Base-by-base conservation (phyloP, 1,284 basidiomycete species). In the Mycocalia duriaeana region DNA sequence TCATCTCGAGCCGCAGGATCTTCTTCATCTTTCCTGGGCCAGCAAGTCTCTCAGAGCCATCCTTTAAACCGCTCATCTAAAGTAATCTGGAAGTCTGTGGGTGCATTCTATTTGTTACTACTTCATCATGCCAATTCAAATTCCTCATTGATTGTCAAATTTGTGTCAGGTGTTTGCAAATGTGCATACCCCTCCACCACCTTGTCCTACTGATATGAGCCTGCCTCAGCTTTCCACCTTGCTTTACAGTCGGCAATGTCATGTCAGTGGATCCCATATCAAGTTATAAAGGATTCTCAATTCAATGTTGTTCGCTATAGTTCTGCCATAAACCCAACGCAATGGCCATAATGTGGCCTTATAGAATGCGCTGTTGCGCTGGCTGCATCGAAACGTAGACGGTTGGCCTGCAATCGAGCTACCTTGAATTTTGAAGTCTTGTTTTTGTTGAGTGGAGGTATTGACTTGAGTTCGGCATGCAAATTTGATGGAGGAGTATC, bases 41-140 rank as follows among this genome's bases (percentile, higher is more conserved):
- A 59, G 53, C 25, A 64, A 65, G 46, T 42, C 53, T 3, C 44
- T 71, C 5, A 59, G 62, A 13, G 38, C 31, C 6, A 53, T 64
- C 9, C 52, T 68, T 19, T 46, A 62, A 51, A 50, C 53, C 53
- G 52, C 25, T 46, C 52, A 22, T 49, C 59, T 28, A 47, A 39
- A 13, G 51, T 42, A 13, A 45, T 68, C n/a, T 68, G 66, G 66
- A 58, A 54, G 47, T 42, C 49, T 13, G 61, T 61, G 43, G 14
- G 53, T 45, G 20, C 14, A n/a, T 25, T 42, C 26, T 16, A n/a
- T n/a, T n/a, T n/a, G n/a, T n/a, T 34, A 5, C 19, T 37, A 42
- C 1, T 6, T 8, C 18, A 35, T n/a, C 3, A 18, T 14, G 19
- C 16, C 20, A 31, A n/a, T 31, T 31, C 8, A 8, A n/a, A 31